phyloP scores from a whole-genome alignment of 768 basidiomycete species.

The Neoboletus subvelutipes region DNA sequence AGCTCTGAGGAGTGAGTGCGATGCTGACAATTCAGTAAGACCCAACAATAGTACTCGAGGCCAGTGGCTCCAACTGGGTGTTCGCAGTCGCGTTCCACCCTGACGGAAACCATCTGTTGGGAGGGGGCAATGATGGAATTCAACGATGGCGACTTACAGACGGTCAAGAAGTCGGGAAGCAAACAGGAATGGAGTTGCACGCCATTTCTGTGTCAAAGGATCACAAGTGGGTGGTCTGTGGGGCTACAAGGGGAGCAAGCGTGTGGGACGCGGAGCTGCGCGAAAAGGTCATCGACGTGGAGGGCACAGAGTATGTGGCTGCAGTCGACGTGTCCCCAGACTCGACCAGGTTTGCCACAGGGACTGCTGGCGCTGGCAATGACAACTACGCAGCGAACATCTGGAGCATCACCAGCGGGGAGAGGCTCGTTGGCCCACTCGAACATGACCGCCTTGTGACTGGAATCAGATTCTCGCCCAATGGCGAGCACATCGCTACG shows the following conservation, averaged over 20 bases:
- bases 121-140: too few species aligned
- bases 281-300: neutral
- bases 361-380: neutral
- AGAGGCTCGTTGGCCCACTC: neutral
- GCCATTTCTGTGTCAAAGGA: too few species aligned
- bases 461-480: neutral
- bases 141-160: too few species aligned
- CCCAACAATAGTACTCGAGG: too few species aligned
- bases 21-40: too few species aligned
- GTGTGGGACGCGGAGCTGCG: neutral
- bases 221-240: neutral
- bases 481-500: neutral
- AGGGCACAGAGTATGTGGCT: neutral
- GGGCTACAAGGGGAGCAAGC: neutral
- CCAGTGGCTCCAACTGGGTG: too few species aligned
- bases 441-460: rapidly evolving
- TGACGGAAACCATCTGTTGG: too few species aligned
- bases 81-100: too few species aligned
- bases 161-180: too few species aligned
- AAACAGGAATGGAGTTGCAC: too few species aligned
- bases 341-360: neutral
- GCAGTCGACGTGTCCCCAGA: neutral
- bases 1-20: too few species aligned
- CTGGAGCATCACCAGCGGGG: neutral
- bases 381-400: neutral